Evolutionary conservation across 176 grass and related monocot species (phyloP), one percentile per base, ranked within the genome.

Genomic region (Avena eriantha): DNA sequence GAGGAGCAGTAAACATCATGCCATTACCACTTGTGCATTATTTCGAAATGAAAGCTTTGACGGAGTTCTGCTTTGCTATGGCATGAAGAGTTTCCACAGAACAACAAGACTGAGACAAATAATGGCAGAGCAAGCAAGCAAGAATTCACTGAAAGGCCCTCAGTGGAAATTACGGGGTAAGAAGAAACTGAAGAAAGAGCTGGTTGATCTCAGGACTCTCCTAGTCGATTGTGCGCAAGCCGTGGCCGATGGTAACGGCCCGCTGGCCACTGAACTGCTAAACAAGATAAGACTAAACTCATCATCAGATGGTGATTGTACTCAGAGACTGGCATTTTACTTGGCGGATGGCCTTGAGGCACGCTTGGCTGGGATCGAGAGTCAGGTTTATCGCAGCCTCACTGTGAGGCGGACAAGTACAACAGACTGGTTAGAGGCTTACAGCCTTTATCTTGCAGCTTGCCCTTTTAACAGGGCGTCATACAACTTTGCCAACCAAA

Each of bases 271-370:
- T 86, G 89, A 88, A 36, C 66, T 91, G 0, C 76, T 96, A 45
- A 74, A 56, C 84, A 73, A 91, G 86, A 90, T 96, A 88, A 88
- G 91, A 24, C 19, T 83, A 17, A 87, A 91, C 10, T 80, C 89
- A 23, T 87, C 74, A 3, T 78, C 87, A 17, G 31, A 77, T 15
- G 91, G 94, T 83, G 84, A 96, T 87, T 70, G 58, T 24, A 83
- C 72, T 47, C 86, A 93, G 60, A 90, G 91, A 56, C 68, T 93
- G 69, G 94, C 91, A 55, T 34, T 87, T 81, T 90, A 88, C 48
- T 87, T 96, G 24, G 94, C 77, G 8, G 70, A 93, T 58, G 84
- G 57, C 63, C 89, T 96, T 6, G 84, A 96, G 82, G 94, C 91
- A n/a, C 91, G 87, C 29, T 86, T 96, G 84, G 61, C 21, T 53